These are phyloP conservation scores for Aphanomyces euteiches DNA, from an alignment of 352 stramenopile species.

Conservation along the genomic window DNA sequence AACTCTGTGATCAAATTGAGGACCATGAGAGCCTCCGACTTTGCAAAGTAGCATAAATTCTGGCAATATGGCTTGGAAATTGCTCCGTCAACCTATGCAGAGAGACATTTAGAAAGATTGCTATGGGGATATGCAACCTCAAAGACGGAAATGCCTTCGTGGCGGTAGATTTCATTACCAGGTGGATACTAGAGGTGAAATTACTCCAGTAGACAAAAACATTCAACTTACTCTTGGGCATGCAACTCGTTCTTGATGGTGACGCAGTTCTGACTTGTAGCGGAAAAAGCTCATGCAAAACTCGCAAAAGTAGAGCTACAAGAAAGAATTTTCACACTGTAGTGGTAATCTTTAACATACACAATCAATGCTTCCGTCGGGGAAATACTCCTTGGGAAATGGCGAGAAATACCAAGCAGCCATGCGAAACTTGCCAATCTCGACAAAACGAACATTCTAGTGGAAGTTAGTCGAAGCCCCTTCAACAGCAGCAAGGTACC, in stretches of 20 bases:
- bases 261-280: constrained; percentile 61
- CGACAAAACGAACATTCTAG: constrained; percentile 94
- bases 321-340: neutral
- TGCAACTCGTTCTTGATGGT: constrained; percentile 62
- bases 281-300: constrained; percentile 87
- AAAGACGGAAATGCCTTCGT: constrained; percentile 94
- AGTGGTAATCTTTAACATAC: constrained; percentile 39
- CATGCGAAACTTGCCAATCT: constrained; percentile 92
- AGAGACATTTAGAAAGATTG: neutral
- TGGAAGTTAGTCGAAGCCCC: constrained; percentile 26
- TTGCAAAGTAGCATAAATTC: constrained; percentile 98
- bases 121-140: constrained; percentile 39
- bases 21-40: constrained; percentile 59
- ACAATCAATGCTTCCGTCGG: constrained; percentile 76
- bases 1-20: constrained; percentile 97
- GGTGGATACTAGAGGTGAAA: constrained; percentile 54
- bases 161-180: constrained; percentile 91
- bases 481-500: constrained; percentile 34
- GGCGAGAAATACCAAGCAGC: constrained; percentile 97
- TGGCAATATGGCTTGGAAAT: constrained; percentile 97
- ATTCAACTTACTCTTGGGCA: constrained; percentile 51
- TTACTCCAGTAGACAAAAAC: neutral
- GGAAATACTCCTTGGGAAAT: constrained; percentile 95
- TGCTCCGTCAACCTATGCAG: constrained; percentile 89
- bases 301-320: constrained; percentile 86